These are phyloP conservation scores for Exophiala sp. DNA, from an alignment of 2,329 filamentous ascomycete genomes.

Conservation along the genomic window DNA sequence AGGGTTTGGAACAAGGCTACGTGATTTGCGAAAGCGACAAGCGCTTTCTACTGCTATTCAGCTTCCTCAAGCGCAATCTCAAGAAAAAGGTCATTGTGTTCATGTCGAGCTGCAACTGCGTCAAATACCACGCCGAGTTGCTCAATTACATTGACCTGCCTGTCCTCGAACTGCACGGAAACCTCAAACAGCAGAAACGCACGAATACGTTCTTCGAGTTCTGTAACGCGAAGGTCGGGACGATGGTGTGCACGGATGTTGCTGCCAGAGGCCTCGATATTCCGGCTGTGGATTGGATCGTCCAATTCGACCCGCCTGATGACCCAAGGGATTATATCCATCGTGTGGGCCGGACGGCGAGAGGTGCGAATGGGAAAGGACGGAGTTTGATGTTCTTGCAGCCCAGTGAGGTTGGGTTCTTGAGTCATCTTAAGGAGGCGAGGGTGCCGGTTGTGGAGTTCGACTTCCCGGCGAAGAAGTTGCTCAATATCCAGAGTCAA, in stretches of 20 bases:
- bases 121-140: slow-evolving; percentile 93
- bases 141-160: slow-evolving; percentile 97
- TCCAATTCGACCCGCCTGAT: slow-evolving; percentile 93
- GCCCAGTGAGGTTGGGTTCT: slow-evolving; percentile 86
- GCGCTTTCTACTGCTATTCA: slow-evolving; percentile 89
- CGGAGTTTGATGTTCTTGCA: slow-evolving; percentile 90
- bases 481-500: slow-evolving; percentile 84
- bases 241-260: slow-evolving; percentile 93
- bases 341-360: slow-evolving; percentile 88
- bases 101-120: slow-evolving; percentile 86
- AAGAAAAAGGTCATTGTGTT: slow-evolving; percentile 99
- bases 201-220: slow-evolving; percentile 99
- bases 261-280: slow-evolving; percentile 94
- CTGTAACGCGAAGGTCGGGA: slow-evolving; percentile 77
- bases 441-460: slow-evolving; percentile 94
- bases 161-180: slow-evolving; percentile 81
- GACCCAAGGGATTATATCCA: slow-evolving; percentile 91
- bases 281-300: slow-evolving; percentile 91
- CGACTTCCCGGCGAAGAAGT: slow-evolving; percentile 88
- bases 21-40: slow-evolving; percentile 90
- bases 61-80: slow-evolving; percentile 84
- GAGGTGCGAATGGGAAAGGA: slow-evolving; percentile 78
- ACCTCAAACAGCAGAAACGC: slow-evolving; percentile 98
- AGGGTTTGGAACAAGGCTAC: slow-evolving; percentile 92
- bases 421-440: slow-evolving; percentile 85